Conservation (phyloP, 1,284 basidiomycete species). For the Rhodotorula sp. region DNA sequence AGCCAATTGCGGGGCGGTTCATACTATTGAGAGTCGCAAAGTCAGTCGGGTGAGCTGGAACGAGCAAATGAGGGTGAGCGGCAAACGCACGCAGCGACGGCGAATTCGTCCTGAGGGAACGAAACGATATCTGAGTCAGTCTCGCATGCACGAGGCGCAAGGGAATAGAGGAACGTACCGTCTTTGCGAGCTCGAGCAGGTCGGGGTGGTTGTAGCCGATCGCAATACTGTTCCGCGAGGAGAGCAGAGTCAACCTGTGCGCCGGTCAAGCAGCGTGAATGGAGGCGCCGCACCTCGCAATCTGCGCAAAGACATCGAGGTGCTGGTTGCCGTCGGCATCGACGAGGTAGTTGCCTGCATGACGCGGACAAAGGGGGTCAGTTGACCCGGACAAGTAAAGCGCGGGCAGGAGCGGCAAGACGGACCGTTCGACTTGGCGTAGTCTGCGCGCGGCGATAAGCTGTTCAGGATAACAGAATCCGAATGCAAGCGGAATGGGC, state of each 20-base stretch:
- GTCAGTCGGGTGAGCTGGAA: too few relatives aligned
- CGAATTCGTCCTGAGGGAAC: conserved; percentile 50
- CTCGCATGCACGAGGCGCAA: too few relatives aligned
- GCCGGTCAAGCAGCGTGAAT: neutral
- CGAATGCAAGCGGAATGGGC: neutral
- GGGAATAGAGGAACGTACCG: conserved; percentile 37
- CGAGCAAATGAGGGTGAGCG: neutral
- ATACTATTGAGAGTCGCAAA: neutral
- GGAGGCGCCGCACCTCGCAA: conserved; percentile 40
- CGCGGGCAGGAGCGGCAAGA: neutral
- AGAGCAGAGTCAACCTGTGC: neutral
- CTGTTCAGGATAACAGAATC: neutral
- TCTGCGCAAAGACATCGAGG: conserved; percentile 60
- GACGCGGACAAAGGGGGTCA: conserved; percentile 14
- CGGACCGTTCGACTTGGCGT: conserved; percentile 12
- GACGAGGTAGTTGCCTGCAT: conserved; percentile 55
- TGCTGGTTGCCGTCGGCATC: conserved; percentile 60
- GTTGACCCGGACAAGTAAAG: neutral
- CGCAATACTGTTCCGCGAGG: conserved; percentile 52
- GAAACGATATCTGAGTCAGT: neutral
- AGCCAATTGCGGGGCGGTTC: conserved; percentile 56
- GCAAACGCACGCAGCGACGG: conserved; percentile 47
- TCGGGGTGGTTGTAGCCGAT: conserved; percentile 57
- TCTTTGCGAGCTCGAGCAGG: conserved; percentile 52
- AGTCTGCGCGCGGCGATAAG: neutral